Evolutionary conservation across 352 stramenopile species (phyloP), one percentile per base, ranked within the genome.

Genomic region (Pilasporangium apinafurcum): DNA sequence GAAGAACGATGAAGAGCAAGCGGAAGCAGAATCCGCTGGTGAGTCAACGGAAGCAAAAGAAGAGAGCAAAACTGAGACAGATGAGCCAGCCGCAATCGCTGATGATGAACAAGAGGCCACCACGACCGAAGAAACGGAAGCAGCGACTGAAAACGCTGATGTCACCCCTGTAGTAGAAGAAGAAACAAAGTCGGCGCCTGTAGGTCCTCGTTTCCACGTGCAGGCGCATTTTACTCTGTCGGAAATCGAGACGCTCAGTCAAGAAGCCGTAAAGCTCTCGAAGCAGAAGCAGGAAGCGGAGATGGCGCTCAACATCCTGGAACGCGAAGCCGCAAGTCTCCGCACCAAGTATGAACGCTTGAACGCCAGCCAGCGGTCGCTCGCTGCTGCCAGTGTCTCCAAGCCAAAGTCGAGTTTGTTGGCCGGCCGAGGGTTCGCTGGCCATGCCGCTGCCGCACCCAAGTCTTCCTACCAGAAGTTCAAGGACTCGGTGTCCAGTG

Each of bases 221-320:
- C 65, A 83, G 50, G 71, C 70, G 2, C 75, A 55, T 25, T 93
- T 89, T 28, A 59, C 55, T 41, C 50, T 93, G 39, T 91, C 78
- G 35, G 71, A 91, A 45, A 73, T 82, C 32, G 78, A 91, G 56
- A 68, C 80, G 56, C 58, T 93, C 22, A 88, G 63, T 48, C 65
- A 79, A 45, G 67, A 79, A 37, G 78, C 79, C 20, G 73, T 91
- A 28, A 56, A 58, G 21, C 60, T 93, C 27, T 83, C 78, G 32
- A 86, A 84, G 60, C 67, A 83, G 54, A 93, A 93, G 57, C 69
- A 87, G 51, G 81, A 91, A 39, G 69, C 73, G 17, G 81, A 90
- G 47, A 67, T 76, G 8, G 53, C 61, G 31, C 57, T 91, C 14
- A 55, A 65, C 29, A 44, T 76, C 40, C 53, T 90, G 37, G 81